These are phyloP conservation scores for Neurospora sp. DNA, from an alignment of 495 filamentous ascomycete genomes.

Conservation along the genomic window DNA sequence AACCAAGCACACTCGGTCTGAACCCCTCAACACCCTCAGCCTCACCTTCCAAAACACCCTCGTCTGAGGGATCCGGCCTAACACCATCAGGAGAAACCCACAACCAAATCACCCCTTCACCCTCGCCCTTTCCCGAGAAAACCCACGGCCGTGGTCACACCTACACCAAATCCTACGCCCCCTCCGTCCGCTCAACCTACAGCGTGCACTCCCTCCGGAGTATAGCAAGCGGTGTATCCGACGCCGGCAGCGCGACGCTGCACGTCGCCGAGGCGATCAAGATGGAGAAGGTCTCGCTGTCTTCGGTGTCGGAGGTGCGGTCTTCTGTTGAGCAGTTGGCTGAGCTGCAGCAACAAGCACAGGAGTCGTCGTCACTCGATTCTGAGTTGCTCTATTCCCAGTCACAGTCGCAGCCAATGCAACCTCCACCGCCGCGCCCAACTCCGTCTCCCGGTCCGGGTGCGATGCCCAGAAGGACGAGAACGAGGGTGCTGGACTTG, in stretches of 20 bases:
- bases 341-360: neutral
- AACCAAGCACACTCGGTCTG: neutral
- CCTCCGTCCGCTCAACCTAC: neutral
- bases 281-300: slow-evolving; percentile 11
- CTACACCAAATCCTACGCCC: neutral
- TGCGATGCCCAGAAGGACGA: slow-evolving; percentile 10
- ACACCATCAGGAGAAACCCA: neutral
- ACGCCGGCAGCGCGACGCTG: slow-evolving; percentile 10
- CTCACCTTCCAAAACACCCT: neutral
- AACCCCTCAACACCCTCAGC: neutral
- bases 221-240: neutral
- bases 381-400: neutral
- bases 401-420: neutral
- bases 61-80: neutral
- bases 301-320: neutral
- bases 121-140: neutral
- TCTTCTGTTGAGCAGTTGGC: neutral
- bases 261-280: slow-evolving; percentile 25
- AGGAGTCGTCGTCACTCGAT: neutral
- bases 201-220: neutral
- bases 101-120: neutral
- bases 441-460: neutral
- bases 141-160: neutral
- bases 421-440: neutral
- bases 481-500: slow-evolving; percentile 35